Base-by-base conservation (phyloP, 108 stramenopile genomes). In the Cyclotella sp. region DNA sequence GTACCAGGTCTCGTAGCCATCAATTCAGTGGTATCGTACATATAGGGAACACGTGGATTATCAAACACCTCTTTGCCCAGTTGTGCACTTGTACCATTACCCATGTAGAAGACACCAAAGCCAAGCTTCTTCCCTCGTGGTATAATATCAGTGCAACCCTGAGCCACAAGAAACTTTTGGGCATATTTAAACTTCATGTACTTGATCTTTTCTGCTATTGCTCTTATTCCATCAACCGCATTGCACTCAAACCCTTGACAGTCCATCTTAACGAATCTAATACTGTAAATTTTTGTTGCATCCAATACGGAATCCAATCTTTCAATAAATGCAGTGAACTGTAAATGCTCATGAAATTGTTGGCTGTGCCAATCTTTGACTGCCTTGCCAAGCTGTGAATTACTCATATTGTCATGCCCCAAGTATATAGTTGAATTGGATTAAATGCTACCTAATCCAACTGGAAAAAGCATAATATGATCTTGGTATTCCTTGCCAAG, bases 211-310 rank as follows among this genome's bases (percentile, higher is more conserved):
- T 58, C 26, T 4, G 57, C 57, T 3, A 28, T 9, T 14, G 21
- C 22, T 39, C 26, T 9, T 28, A 70, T 70, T 7, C 70, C 70
- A 24, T 70, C 55, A 5, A 70, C 16, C 40, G 58, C 46, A 15
- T 70, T 55, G n/a, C 70, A 70, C 18, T 70, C 70, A 41, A 70
- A 70, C 30, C 70, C 70, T 22, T 70, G 70, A 34, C 39, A 34
- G 58, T 70, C 70, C 27, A 70, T 39, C 57, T 70, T 70, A 9
- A 68, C 21, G 5, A 68, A 51, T 5, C 14, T 1, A 9, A 70
- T 28, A 12, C 15, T n/a, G 41, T 24, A 24, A 14, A 49, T 13
- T 39, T n/a, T 40, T n/a, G 30, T 0, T 59, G 9, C 11, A n/a
- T 54, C 22, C 18, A 63, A 28, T 6, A 63, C 15, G 26, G 46